These are phyloP conservation scores for Lasiodiplodia hormozganensis DNA, from an alignment of 2,329 filamentous ascomycete genomes.

Conservation along the genomic window DNA sequence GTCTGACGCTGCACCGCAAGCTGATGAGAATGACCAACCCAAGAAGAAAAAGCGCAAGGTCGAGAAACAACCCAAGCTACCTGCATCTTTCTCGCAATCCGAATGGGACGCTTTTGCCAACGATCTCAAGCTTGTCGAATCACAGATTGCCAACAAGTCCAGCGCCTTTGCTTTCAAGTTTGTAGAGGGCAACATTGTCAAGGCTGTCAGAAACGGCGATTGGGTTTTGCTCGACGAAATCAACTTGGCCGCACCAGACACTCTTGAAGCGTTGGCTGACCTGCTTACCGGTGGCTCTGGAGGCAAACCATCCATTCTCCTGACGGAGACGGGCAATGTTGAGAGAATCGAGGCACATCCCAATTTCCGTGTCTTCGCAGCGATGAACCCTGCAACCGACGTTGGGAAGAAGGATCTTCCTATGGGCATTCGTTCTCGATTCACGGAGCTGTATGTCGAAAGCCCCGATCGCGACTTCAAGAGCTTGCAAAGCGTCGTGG, in stretches of 20 bases:
- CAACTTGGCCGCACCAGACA: conserved; percentile 93
- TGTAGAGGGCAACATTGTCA: conserved; percentile 93
- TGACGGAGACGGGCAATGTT: conserved; percentile 93
- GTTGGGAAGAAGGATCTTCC: conserved; percentile 95
- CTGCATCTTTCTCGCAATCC: conserved; percentile 60
- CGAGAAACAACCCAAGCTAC: conserved; percentile 55
- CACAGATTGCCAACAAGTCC: conserved; percentile 75
- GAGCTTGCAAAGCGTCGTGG: conserved; percentile 86
- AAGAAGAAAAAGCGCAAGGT: conserved; percentile 74
- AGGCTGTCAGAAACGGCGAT: conserved; percentile 93
- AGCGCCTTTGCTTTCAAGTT: conserved; percentile 92
- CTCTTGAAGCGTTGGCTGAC: conserved; percentile 90
- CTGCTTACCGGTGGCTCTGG: conserved; percentile 76
- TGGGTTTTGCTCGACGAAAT: conserved; percentile 98
- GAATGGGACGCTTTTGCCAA: conserved; percentile 83
- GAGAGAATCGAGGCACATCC: conserved; percentile 89
- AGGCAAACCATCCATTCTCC: conserved; percentile 78
- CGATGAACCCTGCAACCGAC: conserved; percentile 99
- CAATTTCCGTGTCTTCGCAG: conserved; percentile 94
- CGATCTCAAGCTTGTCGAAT: conserved; percentile 78
- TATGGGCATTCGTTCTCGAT: conserved; percentile 84
- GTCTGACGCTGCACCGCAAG: background rate
- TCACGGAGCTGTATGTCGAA: conserved; percentile 94
- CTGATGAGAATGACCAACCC: conserved; percentile 39
- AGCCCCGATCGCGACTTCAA: conserved; percentile 87